Evolutionary conservation across 805 yeast genomes (phyloP), one percentile per base, ranked within the genome.

Genomic region (Lachancea lanzarotensis): DNA sequence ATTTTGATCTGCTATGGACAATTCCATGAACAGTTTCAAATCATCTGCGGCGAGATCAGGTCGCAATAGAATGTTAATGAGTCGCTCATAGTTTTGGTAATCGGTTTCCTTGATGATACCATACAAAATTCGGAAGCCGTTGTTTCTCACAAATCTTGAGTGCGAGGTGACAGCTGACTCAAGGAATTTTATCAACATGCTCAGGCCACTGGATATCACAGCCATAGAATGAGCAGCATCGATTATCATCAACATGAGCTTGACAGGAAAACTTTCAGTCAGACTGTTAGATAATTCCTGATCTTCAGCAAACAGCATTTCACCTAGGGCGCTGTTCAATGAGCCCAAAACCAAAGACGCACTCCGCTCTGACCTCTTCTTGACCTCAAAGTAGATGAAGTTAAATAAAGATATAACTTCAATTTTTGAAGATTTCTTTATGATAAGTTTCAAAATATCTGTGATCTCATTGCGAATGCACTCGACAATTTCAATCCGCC

Each of bases 211-310:
- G 18, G 15, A 9, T 3, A 41, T 18, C 10, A 35, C 39, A 19
- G 16, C 26, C 2, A 17, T 26, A 2, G 44, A 41, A 13, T 26
- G n/a, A 2, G 29, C 34, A 12, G 20, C 29, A 11, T 57, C 59
- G 37, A 75, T 63, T 11, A 84, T 56, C 12, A 84, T 57, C 10
- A 84, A 63, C 9, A 84, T 66, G 84, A 90, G 81, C 55, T 82
- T 83, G 5, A 81, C 70, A 1, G 86, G 38, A 22, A 43, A 11
- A 5, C 22, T 15, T 17, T 29, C 36, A 17, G 18, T 5, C 7
- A 35, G 11, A 9, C n/a, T 27, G n/a, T 26, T 32, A 13, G 10
- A 12, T 3, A 12, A 17, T 12, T 3, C 37, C 13, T 22, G 22
- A 18, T 40, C 37, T 32, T 33, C 43, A 13, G 43, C 32, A 49